phyloP scores from a whole-genome alignment of 352 stramenopile genomes.

The Phytopythium helicoides region DNA sequence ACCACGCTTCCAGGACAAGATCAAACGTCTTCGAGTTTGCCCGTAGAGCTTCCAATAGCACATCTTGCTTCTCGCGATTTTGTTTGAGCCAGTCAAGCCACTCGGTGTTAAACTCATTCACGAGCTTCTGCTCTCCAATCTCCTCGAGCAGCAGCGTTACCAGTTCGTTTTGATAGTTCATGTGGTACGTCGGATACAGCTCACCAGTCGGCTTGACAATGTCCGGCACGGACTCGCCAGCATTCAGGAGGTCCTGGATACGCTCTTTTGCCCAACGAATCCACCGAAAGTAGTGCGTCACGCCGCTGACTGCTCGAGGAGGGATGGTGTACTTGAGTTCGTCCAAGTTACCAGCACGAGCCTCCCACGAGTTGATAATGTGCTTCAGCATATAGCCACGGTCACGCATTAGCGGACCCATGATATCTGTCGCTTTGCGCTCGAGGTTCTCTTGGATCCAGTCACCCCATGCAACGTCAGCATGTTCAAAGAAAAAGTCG shows the following conservation, averaged over 20 bases:
- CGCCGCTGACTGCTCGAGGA: conserved; percentile 38
- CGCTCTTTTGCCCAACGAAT: conserved; percentile 69
- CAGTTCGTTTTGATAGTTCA: conserved; percentile 57
- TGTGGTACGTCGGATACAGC: conserved; percentile 57
- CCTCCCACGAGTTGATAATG: conserved; percentile 70
- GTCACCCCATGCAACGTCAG: conserved; percentile 42
- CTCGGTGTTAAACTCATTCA: conserved; percentile 26
- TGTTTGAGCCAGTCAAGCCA: conserved; percentile 49
- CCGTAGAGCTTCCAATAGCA: conserved; percentile 45
- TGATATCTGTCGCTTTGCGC: conserved; percentile 39
- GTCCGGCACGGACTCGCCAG: conserved; percentile 28
- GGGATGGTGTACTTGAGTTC: conserved; percentile 55
- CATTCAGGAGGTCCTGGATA: conserved; percentile 45
- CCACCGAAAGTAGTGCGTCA: conserved; percentile 71
- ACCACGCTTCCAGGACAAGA: conserved; percentile 41
- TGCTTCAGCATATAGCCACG: conserved; percentile 64
- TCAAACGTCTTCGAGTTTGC: conserved; percentile 37
- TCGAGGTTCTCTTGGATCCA: conserved; percentile 50
- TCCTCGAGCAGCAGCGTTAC: conserved; percentile 49
- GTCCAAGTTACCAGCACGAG: conserved; percentile 19
- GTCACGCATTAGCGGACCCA: conserved; percentile 41
- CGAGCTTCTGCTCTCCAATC: conserved; percentile 36
- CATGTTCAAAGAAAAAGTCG: conserved; percentile 59
- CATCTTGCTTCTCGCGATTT: conserved; percentile 47
- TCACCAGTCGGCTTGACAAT: conserved; percentile 31